Base-by-base conservation (phyloP, 2,329 filamentous ascomycete species). In the Parastagonospora nodorum region DNA sequence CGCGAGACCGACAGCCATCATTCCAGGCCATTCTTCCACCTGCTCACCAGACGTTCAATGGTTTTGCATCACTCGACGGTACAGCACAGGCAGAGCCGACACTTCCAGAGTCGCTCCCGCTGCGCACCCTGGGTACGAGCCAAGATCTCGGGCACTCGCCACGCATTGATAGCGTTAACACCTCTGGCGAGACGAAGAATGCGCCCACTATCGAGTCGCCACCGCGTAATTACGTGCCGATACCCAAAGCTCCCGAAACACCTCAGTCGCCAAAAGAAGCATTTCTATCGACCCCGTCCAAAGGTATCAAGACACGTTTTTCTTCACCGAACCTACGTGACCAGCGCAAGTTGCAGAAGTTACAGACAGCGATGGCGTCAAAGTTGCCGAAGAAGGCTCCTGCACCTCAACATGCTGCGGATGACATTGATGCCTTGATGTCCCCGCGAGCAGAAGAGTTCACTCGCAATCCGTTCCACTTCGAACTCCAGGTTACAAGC, bases 361-460 rank as follows among this genome's bases (percentile, higher is more conserved):
- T 76, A 19, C 74, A 76, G 44, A 73, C 67, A 2, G 67, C 74
- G 51, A 73, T 76, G 44, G 68, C 74, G 39, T 67, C 72, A 3
- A 64, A 66, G 45, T 61, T 75, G 28, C 69, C 72, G 4, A 63
- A 59, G 24, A 61, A 62, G 29, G 50, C 61, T 5, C 57, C 65
- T 3, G 50, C 57, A 24, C 60, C 61, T 32, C 60, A 66, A 24
- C 68, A 70, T 42, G 51, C 68, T 15, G 58, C 61, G 15, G 71
- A 74, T 68, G 74, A 64, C 73, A 74, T 53, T 9, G 81, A 85
- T 40, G 78, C 84, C 10, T 74, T 89, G 8, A 81, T 90, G 79
- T 91, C 88, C 2, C 89, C 89, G 0, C 82, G 88, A 37, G 85
- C 80, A 1, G 86, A 88, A 63, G 84, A 86, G 12, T 92, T 92